A percentile compares a stretch with the other conserved stretches of the same genome.
phyloP scores from a whole-genome alignment of 2,329 filamentous ascomycete species.

The Talaromyces sp. region DNA sequence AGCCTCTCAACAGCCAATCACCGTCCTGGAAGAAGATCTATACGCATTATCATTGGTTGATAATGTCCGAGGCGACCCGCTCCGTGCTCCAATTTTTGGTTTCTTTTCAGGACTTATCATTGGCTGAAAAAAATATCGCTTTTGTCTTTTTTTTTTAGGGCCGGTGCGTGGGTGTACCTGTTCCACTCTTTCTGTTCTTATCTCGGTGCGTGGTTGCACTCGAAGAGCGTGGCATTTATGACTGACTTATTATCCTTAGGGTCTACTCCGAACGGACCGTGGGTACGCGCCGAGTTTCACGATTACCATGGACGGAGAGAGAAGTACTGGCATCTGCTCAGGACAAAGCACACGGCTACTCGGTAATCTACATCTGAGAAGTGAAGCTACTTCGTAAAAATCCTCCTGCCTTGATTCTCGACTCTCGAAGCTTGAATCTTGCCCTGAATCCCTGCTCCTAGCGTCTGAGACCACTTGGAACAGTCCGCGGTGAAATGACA shows the following conservation, averaged over 20 bases:
- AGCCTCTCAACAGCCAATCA: background rate
- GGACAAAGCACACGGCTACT: background rate
- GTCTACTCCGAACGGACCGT: background rate
- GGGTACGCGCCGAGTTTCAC: background rate
- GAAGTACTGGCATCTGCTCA: background rate
- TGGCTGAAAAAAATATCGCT: background rate
- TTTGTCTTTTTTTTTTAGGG: background rate
- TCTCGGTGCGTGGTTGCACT: no score
- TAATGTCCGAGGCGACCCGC: background rate
- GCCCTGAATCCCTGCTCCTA: no score
- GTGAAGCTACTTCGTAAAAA: no score
- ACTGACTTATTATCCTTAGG: no score
- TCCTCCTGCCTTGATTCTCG: background rate
- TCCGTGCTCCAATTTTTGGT: background rate
- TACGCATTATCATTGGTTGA: background rate
- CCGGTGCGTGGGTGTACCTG: background rate
- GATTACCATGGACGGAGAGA: background rate
- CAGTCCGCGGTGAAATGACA: background rate
- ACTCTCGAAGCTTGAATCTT: background rate
- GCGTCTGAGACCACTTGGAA: no score
- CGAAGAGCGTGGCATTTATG: background rate
- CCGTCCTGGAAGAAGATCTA: rapidly evolving
- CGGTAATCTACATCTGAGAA: background rate
- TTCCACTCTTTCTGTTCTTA: background rate
- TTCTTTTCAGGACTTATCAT: background rate